Base-by-base conservation (phyloP, 495 filamentous ascomycete genomes). In the Mycothermus thermophilus region DNA sequence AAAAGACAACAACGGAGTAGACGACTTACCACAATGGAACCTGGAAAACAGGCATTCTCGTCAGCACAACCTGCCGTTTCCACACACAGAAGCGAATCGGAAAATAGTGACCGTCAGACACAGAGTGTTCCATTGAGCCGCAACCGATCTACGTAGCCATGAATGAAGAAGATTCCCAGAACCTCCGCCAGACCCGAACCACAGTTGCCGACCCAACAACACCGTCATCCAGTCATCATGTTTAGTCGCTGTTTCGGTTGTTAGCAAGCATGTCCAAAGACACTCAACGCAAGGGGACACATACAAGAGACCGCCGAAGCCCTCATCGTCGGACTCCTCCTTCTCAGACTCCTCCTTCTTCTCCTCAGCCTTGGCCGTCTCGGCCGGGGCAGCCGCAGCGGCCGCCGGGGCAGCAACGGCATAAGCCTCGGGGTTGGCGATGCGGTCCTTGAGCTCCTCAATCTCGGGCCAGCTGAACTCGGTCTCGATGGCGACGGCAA, bases 371-470 rank as follows among this genome's bases (percentile, higher is more conserved):
- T 75, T 58, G 45, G 66, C 63, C 40, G 69, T 69, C 30, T 66
- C 64, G 21, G 65, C 69, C 26, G 59, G 69, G 23, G 63, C 66
- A 21, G 64, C 58, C 30, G 72, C 65, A 31, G 63, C 63, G 41
- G 74, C 82, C 35, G 59, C 72, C 20, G 85, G 84, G 45, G 76
- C 86, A 55, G 85, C 63, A 35, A 79, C 51, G 44, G 83, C 87
- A 57, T 93, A 96, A 26, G 83, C 84, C 35, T 95, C 90, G 42
- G 90, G 90, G 73, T 97, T 96, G 64, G 83, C 83, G 55, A 96
- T 94, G 54, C 90, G 82, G 65, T 96, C 92, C 79, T 95, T 96
- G 64, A 97, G 80, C 63, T 90, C 73, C 48, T 85, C 79, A 63
- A 99, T 95, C 60, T 82, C 83, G 44, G 85, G 76, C 90, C 88